Base-by-base conservation (phyloP, 805 yeast species). In the Candida silvicultrix region DNA sequence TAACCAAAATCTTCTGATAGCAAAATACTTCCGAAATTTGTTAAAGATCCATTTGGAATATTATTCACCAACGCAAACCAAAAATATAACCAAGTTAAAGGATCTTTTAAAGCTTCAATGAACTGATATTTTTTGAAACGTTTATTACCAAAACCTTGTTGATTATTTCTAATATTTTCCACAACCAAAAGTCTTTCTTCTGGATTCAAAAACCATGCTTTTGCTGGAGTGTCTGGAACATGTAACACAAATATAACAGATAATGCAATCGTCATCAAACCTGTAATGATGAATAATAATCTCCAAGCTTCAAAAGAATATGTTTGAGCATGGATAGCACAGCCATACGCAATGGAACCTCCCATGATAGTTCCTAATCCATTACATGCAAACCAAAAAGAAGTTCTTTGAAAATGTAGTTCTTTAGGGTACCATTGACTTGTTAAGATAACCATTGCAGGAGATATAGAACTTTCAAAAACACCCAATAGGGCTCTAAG, bases 251-350 rank as follows among this genome's bases (percentile, higher is more conserved):
- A 61, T 2, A 69, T 37, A 15, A 72, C 40, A 12, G 81, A 82
- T 18, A 74, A 50, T 4, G 68, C 53, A 12, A 77, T 57, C 1
- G 85, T 78, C 47, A 79, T 65, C n/a, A 67, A 57, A 7, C 89
- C 89, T 38, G 74, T 66, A 18, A 79, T 65, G 35, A 83, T 61
- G 54, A 71, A 82, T 2, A 78, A 53, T 12, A 74, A 52, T 56
- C 72, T 73, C 85, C 86, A 83, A 2, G 78, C 62, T 12, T 55
- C 66, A 20, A 77, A 58, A 28, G 66, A 46, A 50, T 61, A 70
- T 4, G 42, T 34, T n/a, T 56, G 60, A 14, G 50, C 57, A 51
- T 70, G 60, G 2, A 43, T 39, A 42, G 66, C 55, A 49, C 66
- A 50, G 14, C 75, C 77, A 49, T 73, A 74, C 0, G 81, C 74